Evolutionary conservation across 2,329 filamentous ascomycete species (phyloP).

Genomic region (Arachnopeziza araneosa): DNA sequence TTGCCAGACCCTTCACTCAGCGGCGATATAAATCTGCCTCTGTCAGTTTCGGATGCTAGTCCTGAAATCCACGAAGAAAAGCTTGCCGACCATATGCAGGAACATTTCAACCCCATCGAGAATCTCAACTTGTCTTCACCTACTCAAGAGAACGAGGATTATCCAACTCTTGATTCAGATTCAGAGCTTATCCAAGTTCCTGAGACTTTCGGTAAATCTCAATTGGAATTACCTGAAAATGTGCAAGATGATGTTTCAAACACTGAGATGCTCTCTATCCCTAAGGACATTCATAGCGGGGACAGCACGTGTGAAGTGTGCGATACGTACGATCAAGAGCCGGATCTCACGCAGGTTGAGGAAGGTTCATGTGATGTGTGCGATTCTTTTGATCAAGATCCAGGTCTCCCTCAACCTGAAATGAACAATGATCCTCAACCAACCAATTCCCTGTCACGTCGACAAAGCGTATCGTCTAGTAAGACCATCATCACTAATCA

Average conservation of each 20-base stretch:
- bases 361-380: neutral
- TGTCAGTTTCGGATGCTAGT: neutral
- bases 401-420: neutral
- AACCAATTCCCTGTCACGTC: slow-evolving; percentile 5
- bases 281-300: neutral
- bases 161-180: neutral
- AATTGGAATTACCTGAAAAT: neutral
- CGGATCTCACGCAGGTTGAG: neutral
- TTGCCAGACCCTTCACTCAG: neutral
- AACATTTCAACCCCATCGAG: no score
- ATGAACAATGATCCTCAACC: neutral
- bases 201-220: neutral
- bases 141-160: neutral
- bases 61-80: neutral
- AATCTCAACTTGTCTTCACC: neutral
- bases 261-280: neutral
- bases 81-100: neutral
- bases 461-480: slow-evolving; percentile 18
- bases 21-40: neutral
- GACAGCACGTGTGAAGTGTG: neutral
- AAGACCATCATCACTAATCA: slow-evolving; percentile 15
- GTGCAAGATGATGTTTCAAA: neutral
- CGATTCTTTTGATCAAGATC: neutral
- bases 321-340: neutral
- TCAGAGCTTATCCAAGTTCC: neutral